Evolutionary conservation across 768 basidiomycete genomes (phyloP).

Genomic region (Kwoniella bestiolae): DNA sequence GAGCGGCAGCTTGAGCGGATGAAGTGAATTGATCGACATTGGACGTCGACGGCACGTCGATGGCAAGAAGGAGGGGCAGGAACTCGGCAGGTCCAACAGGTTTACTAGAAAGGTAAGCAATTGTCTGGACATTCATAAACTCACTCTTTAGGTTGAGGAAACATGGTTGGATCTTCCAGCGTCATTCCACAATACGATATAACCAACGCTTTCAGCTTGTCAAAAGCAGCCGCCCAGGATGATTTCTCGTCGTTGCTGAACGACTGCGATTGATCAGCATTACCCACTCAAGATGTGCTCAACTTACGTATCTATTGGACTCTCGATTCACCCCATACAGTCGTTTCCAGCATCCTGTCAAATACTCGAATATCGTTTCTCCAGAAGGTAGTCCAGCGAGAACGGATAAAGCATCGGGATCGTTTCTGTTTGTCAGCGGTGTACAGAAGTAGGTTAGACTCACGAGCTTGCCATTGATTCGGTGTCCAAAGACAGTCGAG

Average conservation of each 20-base stretch:
- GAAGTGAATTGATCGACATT: constrained; percentile 62
- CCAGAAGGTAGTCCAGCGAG: constrained; percentile 72
- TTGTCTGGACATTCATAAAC: constrained; percentile 42
- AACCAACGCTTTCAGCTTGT: constrained; percentile 78
- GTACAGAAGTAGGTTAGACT: constrained; percentile 13
- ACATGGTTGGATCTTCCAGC: constrained; percentile 91
- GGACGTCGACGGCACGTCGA: constrained; percentile 65
- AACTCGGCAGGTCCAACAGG: constrained; percentile 78
- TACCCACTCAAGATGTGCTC: neutral
- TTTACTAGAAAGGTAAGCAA: constrained; percentile 61
- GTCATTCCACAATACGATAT: constrained; percentile 87
- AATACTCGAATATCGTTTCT: constrained; percentile 85
- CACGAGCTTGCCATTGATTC: constrained; percentile 33
- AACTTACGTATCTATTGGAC: constrained; percentile 31
- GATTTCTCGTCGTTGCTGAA: constrained; percentile 64
- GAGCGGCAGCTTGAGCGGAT: constrained; percentile 51
- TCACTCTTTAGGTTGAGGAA: constrained; percentile 81
- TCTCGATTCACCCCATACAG: constrained; percentile 62
- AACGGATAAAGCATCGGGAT: constrained; percentile 56
- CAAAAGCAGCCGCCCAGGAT: constrained; percentile 67
- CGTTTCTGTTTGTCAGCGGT: constrained; percentile 64
- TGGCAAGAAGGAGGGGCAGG: constrained; percentile 74
- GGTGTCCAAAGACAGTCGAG: constrained; percentile 80
- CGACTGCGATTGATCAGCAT: constrained; percentile 58
- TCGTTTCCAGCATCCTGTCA: constrained; percentile 92